phyloP scores from a whole-genome alignment of 2,329 filamentous ascomycete species.

The Berkeleyomyces rouxiae region DNA sequence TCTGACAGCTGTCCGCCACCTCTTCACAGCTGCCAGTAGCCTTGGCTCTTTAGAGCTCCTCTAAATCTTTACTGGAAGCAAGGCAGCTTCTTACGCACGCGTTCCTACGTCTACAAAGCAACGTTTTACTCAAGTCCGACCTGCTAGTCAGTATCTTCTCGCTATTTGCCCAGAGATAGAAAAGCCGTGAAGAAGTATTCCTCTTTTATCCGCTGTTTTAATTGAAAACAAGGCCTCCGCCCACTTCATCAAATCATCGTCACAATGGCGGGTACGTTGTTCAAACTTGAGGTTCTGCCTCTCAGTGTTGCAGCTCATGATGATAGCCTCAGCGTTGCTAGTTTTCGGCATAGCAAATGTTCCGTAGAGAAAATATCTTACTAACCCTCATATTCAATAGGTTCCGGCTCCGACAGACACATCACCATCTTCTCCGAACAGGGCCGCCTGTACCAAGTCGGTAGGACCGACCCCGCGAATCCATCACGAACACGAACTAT shows the following conservation, averaged over 20 bases:
- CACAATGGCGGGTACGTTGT: slow-evolving; percentile 13
- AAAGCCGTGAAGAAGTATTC: not conserved
- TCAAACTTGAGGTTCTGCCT: not conserved
- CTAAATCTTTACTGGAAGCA: slow-evolving; percentile 7
- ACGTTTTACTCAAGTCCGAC: not conserved
- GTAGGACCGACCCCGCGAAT: slow-evolving; percentile 37
- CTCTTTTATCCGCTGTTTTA: not conserved
- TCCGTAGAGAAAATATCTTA: not conserved
- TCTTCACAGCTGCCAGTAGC: not conserved
- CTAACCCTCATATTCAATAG: not conserved
- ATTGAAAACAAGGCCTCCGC: not conserved
- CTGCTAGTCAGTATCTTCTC: not conserved
- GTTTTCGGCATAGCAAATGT: not conserved
- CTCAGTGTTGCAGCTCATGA: not conserved
- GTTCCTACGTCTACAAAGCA: slow-evolving; percentile 2
- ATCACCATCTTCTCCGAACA: slow-evolving; percentile 99
- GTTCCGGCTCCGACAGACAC: slow-evolving; percentile 81
- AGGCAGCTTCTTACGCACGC: slow-evolving; percentile 13
- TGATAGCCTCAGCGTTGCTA: not conserved
- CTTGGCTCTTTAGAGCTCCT: slow-evolving; percentile 3
- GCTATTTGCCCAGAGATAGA: not conserved
- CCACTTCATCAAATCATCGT: not conserved
- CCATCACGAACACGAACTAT: not conserved
- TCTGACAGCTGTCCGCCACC: not conserved
- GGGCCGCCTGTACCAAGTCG: slow-evolving; percentile 97